Percentiles rank a stretch among this genome's conserved stretches.
Conservation (phyloP, 176 grass and related monocot genomes). For the Dactylis glomerata region DNA sequence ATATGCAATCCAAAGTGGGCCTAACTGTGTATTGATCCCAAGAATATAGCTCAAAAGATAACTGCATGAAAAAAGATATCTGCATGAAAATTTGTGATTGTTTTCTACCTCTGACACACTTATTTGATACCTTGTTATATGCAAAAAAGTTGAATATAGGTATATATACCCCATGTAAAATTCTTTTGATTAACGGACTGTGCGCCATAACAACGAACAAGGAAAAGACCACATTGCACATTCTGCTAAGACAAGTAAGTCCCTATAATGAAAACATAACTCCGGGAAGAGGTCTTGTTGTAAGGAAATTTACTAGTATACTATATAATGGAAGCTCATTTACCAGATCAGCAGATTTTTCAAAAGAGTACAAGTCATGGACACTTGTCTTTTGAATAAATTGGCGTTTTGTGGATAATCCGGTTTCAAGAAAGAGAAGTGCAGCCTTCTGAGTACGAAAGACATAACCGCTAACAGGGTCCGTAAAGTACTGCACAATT, state of each 20-base stretch:
- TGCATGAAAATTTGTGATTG: too few species aligned
- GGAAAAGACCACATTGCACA: background rate
- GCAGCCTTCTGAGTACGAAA: slow-evolving; percentile 41
- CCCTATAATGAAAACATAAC: background rate
- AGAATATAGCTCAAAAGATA: background rate
- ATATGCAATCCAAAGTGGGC: too few species aligned
- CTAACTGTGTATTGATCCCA: background rate
- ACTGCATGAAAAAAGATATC: background rate
- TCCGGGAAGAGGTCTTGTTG: background rate
- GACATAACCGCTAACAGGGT: slow-evolving; percentile 31
- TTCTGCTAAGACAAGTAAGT: background rate
- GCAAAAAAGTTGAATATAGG: background rate
- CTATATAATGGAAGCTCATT: background rate
- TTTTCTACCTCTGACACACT: background rate
- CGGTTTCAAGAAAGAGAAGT: slow-evolving; percentile 30
- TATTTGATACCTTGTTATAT: background rate
- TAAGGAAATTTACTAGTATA: background rate
- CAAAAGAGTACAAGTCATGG: slow-evolving; percentile 46
- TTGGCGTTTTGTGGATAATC: slow-evolving; percentile 19
- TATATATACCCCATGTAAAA: background rate
- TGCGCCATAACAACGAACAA: background rate
- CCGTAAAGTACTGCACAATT: slow-evolving; percentile 42
- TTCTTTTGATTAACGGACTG: background rate
- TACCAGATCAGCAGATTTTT: slow-evolving; percentile 39
- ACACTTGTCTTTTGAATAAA: slow-evolving; percentile 36